Conservation (phyloP, 2,329 filamentous ascomycete genomes). For the Aspergillus arachidicola region DNA sequence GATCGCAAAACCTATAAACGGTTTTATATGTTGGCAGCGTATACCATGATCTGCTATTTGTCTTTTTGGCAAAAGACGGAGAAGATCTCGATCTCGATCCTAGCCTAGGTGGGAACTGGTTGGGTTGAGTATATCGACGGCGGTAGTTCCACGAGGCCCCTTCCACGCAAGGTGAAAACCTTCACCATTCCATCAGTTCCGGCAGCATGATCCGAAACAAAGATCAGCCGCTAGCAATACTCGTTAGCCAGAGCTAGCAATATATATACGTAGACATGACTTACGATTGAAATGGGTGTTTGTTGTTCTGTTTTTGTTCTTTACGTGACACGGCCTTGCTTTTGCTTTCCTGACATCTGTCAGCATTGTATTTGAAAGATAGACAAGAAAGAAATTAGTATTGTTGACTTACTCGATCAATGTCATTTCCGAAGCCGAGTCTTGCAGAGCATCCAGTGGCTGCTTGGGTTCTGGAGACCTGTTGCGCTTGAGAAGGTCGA, state of each 20-base stretch:
- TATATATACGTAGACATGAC: not conserved
- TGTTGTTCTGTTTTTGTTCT: not conserved
- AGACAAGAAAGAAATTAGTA: not conserved
- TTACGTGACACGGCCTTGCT: not conserved
- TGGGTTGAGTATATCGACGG: not conserved
- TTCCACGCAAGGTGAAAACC: not conserved
- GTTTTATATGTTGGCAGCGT: conserved; percentile 10
- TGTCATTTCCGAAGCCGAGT: conserved; percentile 9
- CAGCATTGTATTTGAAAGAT: not conserved
- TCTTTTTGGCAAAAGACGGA: conserved; percentile 3
- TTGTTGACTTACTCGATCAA: conserved; percentile 10
- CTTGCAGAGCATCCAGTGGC: not conserved
- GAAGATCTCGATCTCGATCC: not conserved
- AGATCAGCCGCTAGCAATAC: conserved; percentile 8
- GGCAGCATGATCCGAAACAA: conserved; percentile 18
- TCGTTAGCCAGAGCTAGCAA: not conserved
- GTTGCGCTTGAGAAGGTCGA: conserved; percentile 6
- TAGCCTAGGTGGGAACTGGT: not conserved
- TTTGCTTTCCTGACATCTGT: not conserved
- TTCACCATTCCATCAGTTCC: conserved; percentile 4
- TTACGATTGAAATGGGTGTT: conserved; percentile 9
- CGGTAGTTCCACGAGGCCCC: not conserved
- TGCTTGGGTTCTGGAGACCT: not conserved
- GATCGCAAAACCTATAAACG: conserved; percentile 11
- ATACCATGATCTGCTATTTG: conserved; percentile 9